Evolutionary conservation across 106 monocot genomes (phyloP).

Genomic region (Alisma plantagoaquatica): DNA sequence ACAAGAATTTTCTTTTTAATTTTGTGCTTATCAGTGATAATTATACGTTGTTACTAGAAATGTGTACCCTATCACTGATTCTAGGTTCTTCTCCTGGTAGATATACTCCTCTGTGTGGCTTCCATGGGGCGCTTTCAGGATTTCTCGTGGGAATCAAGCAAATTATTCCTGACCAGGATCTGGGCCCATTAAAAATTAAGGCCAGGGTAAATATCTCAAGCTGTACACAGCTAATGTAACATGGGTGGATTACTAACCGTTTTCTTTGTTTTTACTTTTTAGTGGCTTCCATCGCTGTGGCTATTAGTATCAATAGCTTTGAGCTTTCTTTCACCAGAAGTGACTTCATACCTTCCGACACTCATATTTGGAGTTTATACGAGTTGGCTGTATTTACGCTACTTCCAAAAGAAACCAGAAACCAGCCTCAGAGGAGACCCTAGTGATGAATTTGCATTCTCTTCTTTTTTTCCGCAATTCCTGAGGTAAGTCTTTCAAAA

Average conservation of each 20-base stretch:
- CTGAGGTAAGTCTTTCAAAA: conserved; percentile 29
- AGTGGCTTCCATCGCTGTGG: conserved; percentile 86
- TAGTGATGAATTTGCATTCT: conserved; percentile 93
- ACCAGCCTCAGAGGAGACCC: conserved; percentile 90
- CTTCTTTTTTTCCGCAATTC: conserved; percentile 86
- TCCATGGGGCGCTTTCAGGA: conserved; percentile 77
- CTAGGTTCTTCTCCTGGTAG: too few relatives aligned
- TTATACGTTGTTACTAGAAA: too few relatives aligned
- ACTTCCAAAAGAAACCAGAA: conserved; percentile 85
- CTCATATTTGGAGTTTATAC: conserved; percentile 83
- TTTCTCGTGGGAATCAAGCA: conserved; percentile 89
- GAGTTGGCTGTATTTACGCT: conserved; percentile 90
- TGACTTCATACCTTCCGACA: conserved; percentile 53
- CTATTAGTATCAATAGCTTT: conserved; percentile 35
- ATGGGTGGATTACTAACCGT: neutral
- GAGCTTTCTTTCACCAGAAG: conserved; percentile 50
- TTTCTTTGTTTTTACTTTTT: neutral
- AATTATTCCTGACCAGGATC: conserved; percentile 84
- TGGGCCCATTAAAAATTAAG: conserved; percentile 55
- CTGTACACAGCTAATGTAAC: neutral
- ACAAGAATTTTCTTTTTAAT: too few relatives aligned
- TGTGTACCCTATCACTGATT: too few relatives aligned
- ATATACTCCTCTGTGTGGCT: conserved; percentile 80
- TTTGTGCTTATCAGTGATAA: too few relatives aligned
- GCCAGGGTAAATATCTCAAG: conserved; percentile 40